These are phyloP conservation scores for Cryphonectria japonica DNA, from an alignment of 2,329 filamentous ascomycete genomes.

Conservation along the genomic window DNA sequence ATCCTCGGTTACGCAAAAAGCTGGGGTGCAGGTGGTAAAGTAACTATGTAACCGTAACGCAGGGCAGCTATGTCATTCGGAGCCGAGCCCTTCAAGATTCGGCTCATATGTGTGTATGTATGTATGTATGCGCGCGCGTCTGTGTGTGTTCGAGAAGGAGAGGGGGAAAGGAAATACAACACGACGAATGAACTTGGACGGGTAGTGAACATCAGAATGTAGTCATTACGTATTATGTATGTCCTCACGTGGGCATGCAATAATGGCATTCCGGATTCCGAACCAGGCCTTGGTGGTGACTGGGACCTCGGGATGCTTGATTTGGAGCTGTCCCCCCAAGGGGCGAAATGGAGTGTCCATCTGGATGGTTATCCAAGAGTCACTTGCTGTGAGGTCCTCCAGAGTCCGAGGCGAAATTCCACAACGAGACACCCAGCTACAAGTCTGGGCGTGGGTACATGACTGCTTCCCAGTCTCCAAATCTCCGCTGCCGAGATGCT, in stretches of 20 bases:
- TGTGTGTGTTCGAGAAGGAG: background rate
- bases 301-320: background rate
- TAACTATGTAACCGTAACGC: no score
- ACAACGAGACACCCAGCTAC: background rate
- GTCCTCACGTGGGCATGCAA: background rate
- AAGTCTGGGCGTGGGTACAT: background rate
- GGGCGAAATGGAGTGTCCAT: no score
- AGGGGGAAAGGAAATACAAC: background rate
- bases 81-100: background rate
- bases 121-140: background rate
- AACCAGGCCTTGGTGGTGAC: background rate
- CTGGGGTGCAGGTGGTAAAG: no score
- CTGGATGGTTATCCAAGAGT: no score
- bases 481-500: background rate
- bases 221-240: no score
- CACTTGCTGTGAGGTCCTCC: no score
- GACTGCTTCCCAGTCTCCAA: background rate
- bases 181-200: background rate
- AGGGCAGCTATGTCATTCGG: constrained; percentile 2
- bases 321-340: background rate
- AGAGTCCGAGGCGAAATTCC: background rate
- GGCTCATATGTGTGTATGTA: background rate
- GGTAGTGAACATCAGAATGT: no score
- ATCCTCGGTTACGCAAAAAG: no score
- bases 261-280: background rate